A percentile compares a stretch with the other conserved stretches of the same genome.
Conservation (phyloP, 2,329 filamentous ascomycete species). For the Neoascochyta sp. region DNA sequence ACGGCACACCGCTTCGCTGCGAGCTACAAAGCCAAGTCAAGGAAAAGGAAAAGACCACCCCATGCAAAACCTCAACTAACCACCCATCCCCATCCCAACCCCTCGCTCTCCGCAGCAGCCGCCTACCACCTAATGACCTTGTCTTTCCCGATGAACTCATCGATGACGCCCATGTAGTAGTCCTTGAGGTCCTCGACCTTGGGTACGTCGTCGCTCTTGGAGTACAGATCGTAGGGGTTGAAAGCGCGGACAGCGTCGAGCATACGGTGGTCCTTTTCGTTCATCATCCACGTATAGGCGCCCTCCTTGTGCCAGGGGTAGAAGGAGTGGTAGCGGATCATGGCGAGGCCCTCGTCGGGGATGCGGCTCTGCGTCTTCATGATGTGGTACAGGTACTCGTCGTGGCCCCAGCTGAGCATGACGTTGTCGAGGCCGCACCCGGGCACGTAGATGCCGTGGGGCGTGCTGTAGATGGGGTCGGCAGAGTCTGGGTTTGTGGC, state of each 20-base stretch:
- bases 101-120: no score
- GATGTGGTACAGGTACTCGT: conserved; percentile 84
- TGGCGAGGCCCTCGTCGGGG: conserved; percentile 77
- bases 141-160: conserved; percentile 65
- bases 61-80: background rate
- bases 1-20: conserved; percentile 9
- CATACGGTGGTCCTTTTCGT: conserved; percentile 75
- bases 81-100: no score
- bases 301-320: conserved; percentile 86
- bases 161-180: conserved; percentile 71
- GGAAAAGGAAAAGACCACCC: conserved; percentile 1
- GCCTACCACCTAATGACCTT: conserved; percentile 65
- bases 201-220: conserved; percentile 80
- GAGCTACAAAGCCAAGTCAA: no score
- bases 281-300: conserved; percentile 80
- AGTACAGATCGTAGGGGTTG: conserved; percentile 89
- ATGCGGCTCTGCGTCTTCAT: conserved; percentile 77
- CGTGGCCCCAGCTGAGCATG: conserved; percentile 87
- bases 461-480: conserved; percentile 69
- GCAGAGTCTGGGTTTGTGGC: conserved; percentile 67
- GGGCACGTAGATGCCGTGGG: conserved; percentile 73
- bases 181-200: conserved; percentile 74
- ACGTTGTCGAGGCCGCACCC: conserved; percentile 82
- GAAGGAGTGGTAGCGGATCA: conserved; percentile 92
- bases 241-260: conserved; percentile 78